Evolutionary conservation across 2,329 filamentous ascomycete species (phyloP), one percentile per base, ranked within the genome.

Genomic region (Aspergillus sp.): DNA sequence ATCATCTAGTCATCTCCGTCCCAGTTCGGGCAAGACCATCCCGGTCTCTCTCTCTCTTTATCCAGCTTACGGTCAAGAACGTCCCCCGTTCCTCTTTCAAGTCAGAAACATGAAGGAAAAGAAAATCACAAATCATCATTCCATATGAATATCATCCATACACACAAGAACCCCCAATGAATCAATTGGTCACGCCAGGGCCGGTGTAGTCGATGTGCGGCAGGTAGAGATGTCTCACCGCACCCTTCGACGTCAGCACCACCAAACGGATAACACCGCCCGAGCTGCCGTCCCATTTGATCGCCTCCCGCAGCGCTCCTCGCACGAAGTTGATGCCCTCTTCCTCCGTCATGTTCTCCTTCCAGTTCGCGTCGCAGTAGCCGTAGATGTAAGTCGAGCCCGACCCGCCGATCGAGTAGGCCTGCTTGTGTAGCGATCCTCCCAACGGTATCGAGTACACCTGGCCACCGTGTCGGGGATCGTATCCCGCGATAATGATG

Each of bases 321-420:
- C 96, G 97, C 75, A 99, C 95, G 72, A 99, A 99, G 46, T 88
- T 79, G 65, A 99, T 88, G 1, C 95, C 95, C 63, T 96, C 93
- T 57, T 87, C 84, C 82, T 98, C 92, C 55, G 90, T 91, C 93
- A 99, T 98, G 66, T 87, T 87, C 79, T 98, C 95, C 76, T 84
- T 87, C 95, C 95, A 99, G 83, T 99, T 87, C 59, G 92, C 89
- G 75, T 99, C 94, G 75, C 93, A 98, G 84, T 96, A 98, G 70
- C 95, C 95, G 83, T 98, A 99, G 78, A 99, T 99, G 83, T 99
- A 99, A 63, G 95, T 98, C 69, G 94, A 98, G 47, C 95, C 95
- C 20, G 94, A 98, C 50, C 95, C 95, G 68, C 92, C 93, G 72
- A 99, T 99, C 49, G 95, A 87, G 74, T 97, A 99, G 18, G 93